Percentiles rank a stretch among this genome's conserved stretches.
Evolutionary conservation across 257 asterid species (phyloP).

Genomic region (Fraxinus cuspidata): DNA sequence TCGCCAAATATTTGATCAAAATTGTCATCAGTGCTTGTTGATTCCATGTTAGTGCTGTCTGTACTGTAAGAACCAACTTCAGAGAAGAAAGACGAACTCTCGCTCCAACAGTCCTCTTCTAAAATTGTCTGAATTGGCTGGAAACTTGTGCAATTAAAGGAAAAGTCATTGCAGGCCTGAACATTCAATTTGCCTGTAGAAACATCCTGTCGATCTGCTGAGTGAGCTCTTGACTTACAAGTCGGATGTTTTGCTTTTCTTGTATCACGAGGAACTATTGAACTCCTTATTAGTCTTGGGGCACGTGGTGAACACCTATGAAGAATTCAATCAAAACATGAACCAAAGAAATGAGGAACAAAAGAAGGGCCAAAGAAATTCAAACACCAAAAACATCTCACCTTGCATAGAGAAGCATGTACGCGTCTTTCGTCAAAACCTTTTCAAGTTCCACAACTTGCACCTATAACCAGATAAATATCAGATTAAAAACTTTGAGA

Average conservation of each 20-base stretch:
- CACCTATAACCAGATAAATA: slow-evolving; percentile 46
- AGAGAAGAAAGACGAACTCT: slow-evolving; percentile 64
- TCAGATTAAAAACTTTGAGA: not conserved
- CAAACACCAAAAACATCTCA: slow-evolving; percentile 21
- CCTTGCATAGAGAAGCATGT: slow-evolving; percentile 92
- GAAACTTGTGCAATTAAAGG: slow-evolving; percentile 22
- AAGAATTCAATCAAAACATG: slow-evolving; percentile 23
- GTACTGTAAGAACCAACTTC: slow-evolving; percentile 68
- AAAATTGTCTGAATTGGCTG: slow-evolving; percentile 22
- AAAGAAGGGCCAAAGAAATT: not conserved
- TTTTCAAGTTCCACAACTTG: slow-evolving; percentile 54
- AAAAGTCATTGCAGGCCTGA: slow-evolving; percentile 28
- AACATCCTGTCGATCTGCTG: slow-evolving; percentile 41
- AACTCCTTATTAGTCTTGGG: slow-evolving; percentile 57
- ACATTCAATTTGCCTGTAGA: slow-evolving; percentile 21
- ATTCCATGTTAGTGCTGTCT: slow-evolving; percentile 59
- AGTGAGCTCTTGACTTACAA: slow-evolving; percentile 37
- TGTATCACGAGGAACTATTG: slow-evolving; percentile 34
- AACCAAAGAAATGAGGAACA: slow-evolving; percentile 1
- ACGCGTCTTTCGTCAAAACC: slow-evolving; percentile 66
- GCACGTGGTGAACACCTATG: slow-evolving; percentile 84
- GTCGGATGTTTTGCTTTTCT: slow-evolving; percentile 32
- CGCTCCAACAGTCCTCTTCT: slow-evolving; percentile 50
- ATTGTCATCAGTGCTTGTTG: slow-evolving; percentile 50
- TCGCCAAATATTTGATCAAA: slow-evolving; percentile 50